A percentile compares a stretch with the other conserved stretches of the same genome.
Evolutionary conservation across 1,139 yeast genomes (phyloP).

Genomic region (Yamadazyma dendronema): DNA sequence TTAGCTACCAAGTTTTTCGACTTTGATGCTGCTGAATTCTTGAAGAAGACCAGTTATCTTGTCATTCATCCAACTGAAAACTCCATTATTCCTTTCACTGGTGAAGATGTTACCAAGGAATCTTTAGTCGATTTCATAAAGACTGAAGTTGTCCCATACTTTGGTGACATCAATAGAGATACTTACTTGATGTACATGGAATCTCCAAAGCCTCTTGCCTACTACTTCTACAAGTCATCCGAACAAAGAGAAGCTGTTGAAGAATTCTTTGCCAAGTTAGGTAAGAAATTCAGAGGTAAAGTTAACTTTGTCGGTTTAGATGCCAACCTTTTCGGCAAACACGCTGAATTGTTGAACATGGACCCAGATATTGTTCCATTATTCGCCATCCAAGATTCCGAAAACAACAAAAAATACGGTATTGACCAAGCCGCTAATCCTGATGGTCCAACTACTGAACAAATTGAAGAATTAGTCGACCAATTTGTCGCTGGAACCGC

Average conservation of each 20-base stretch:
- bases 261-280: slow-evolving; percentile 57
- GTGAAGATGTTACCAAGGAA: slow-evolving; percentile 22
- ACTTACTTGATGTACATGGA: slow-evolving; percentile 77
- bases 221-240: slow-evolving; percentile 73
- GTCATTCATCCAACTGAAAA: slow-evolving; percentile 38
- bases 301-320: slow-evolving; percentile 87
- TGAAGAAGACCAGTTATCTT: slow-evolving; percentile 29
- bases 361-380: slow-evolving; percentile 81
- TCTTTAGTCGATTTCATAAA: slow-evolving; percentile 55
- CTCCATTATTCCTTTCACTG: slow-evolving; percentile 29
- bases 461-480: slow-evolving; percentile 59
- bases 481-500: slow-evolving; percentile 64
- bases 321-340: slow-evolving; percentile 78
- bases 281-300: slow-evolving; percentile 75
- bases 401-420: slow-evolving; percentile 73
- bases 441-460: slow-evolving; percentile 33
- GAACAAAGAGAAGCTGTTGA: slow-evolving; percentile 63
- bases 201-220: slow-evolving; percentile 76
- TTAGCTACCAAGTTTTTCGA: slow-evolving; percentile 24
- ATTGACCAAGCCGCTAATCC: slow-evolving; percentile 46
- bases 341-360: slow-evolving; percentile 86
- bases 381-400: slow-evolving; percentile 79
- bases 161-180: slow-evolving; percentile 86
- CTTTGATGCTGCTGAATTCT: slow-evolving; percentile 19
- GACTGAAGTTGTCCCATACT: slow-evolving; percentile 75